A percentile compares a stretch with the other conserved stretches of the same genome.
These are phyloP conservation scores for Salvia miltiorrhiza DNA, from an alignment of 257 asterid genomes.

Conservation along the genomic window DNA sequence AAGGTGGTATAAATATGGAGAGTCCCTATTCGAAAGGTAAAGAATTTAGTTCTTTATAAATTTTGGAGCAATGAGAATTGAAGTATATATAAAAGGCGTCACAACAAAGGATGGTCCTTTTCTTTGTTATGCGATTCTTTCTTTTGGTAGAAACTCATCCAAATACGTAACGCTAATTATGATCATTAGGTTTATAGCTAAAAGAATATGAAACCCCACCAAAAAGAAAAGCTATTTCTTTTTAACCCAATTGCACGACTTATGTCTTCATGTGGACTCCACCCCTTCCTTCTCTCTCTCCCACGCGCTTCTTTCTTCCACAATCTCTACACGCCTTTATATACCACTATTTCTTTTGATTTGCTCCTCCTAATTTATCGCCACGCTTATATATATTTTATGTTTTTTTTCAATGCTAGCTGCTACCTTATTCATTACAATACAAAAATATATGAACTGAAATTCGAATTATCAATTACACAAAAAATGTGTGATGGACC, in stretches of 20 bases:
- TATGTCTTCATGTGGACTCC: conserved; percentile 26
- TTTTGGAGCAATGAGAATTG: background rate
- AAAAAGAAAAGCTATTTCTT: conserved; percentile 12
- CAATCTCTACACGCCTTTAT: too few relatives aligned
- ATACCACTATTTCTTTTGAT: too few relatives aligned
- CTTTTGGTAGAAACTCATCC: conserved; percentile 47
- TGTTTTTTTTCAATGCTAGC: too few relatives aligned
- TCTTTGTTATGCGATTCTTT: conserved; percentile 49
- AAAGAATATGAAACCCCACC: conserved; percentile 41
- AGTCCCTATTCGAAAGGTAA: conserved; percentile 24
- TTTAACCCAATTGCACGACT: conserved; percentile 29
- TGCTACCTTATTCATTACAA: too few relatives aligned
- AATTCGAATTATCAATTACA: too few relatives aligned
- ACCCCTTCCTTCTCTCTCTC: background rate
- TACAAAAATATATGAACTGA: too few relatives aligned
- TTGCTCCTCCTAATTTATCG: too few relatives aligned
- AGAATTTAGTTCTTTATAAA: conserved; percentile 20
- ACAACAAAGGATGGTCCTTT: conserved; percentile 43
- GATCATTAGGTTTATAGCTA: conserved; percentile 30
- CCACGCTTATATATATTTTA: too few relatives aligned
- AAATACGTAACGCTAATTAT: conserved; percentile 40
- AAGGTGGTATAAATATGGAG: background rate
- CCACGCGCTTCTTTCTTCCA: conserved; percentile 3
- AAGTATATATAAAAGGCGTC: conserved; percentile 31
- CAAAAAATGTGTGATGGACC: too few relatives aligned